Percentiles rank a stretch among this genome's conserved stretches.
Evolutionary conservation across 75 land plant genomes (phyloP).

Genomic region (Cunninghamia lanceolata): DNA sequence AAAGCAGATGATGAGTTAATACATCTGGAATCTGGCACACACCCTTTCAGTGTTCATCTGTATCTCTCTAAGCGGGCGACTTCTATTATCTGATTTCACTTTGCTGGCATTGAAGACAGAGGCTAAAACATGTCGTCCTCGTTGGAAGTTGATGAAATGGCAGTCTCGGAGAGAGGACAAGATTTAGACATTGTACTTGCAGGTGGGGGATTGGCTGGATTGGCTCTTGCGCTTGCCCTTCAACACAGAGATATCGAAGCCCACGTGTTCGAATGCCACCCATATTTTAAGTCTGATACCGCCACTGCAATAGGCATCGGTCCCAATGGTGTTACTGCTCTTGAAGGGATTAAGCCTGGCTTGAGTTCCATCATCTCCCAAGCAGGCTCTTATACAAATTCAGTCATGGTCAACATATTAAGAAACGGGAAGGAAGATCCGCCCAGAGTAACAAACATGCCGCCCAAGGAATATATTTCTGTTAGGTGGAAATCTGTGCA

Average conservation of each 20-base stretch:
- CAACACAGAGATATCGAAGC: slow-evolving; percentile 17
- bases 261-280: slow-evolving; percentile 21
- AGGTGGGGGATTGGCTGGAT: slow-evolving; percentile 11
- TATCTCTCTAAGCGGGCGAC: no score
- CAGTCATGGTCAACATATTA: background rate
- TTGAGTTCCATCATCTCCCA: background rate
- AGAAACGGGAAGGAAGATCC: background rate
- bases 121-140: no score
- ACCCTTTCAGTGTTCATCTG: no score
- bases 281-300: slow-evolving; percentile 11
- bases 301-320: slow-evolving; percentile 29
- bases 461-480: background rate
- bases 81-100: no score
- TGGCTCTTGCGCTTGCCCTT: slow-evolving; percentile 30
- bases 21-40: no score
- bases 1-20: no score
- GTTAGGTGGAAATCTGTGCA: slow-evolving; percentile 9
- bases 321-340: slow-evolving; percentile 14
- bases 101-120: no score
- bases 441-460: background rate
- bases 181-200: background rate
- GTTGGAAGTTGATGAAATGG: no score
- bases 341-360: slow-evolving; percentile 3
- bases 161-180: background rate
- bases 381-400: background rate